phyloP scores from a whole-genome alignment of 106 monocot genomes.

The Posidonia australis region DNA sequence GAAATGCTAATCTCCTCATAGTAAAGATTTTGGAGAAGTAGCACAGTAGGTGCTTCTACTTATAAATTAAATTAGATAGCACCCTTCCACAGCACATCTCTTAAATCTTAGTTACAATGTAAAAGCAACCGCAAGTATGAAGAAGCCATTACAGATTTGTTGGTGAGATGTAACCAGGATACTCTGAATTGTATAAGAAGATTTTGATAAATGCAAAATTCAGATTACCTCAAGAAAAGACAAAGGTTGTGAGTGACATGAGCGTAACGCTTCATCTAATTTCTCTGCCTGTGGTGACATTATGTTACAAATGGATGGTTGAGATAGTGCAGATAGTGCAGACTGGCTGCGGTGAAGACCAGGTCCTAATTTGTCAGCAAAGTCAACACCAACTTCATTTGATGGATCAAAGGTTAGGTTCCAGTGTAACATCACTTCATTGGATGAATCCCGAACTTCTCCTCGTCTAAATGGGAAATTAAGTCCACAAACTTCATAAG shows the following conservation, averaged over 20 bases:
- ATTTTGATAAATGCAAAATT: not conserved
- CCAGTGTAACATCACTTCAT: conserved; percentile 12
- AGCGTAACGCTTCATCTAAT: conserved; percentile 36
- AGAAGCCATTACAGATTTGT: no score
- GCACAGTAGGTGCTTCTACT: no score
- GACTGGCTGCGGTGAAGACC: conserved; percentile 60
- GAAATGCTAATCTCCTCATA: no score
- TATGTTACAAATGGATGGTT: conserved; percentile 44
- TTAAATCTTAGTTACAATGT: no score
- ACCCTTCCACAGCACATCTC: no score
- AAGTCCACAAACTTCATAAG: conserved; percentile 14
- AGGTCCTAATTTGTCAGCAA: conserved; percentile 22
- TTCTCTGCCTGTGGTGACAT: conserved; percentile 34
- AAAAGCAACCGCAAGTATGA: no score
- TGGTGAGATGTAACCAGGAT: no score
- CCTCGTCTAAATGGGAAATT: conserved; percentile 14
- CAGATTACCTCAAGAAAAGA: conserved; percentile 47
- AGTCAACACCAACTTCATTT: conserved; percentile 15
- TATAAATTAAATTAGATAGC: no score
- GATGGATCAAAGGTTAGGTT: conserved; percentile 13
- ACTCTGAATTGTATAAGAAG: not conserved
- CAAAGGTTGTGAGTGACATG: conserved; percentile 76
- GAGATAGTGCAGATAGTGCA: conserved; percentile 58
- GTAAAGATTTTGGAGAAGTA: no score
- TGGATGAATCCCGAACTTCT: conserved; percentile 10